A percentile compares a stretch with the other conserved stretches of the same genome.
These are phyloP conservation scores for Leishmania mexicana DNA, from an alignment of 208 protist species.

Conservation along the genomic window DNA sequence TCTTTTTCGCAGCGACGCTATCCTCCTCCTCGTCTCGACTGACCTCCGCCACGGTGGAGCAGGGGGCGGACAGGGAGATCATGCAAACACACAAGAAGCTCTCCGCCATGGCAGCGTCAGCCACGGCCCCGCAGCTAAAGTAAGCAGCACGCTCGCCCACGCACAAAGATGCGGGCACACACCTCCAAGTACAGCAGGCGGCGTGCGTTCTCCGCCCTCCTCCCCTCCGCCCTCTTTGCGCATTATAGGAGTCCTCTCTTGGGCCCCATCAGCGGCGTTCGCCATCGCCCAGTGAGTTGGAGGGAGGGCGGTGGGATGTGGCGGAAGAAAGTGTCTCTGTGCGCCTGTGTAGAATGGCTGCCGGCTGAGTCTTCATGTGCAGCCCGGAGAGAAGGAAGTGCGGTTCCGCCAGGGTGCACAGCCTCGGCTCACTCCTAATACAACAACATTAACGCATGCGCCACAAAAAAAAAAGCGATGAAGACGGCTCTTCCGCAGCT, in stretches of 20 bases:
- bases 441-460: background rate
- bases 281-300: background rate
- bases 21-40: background rate
- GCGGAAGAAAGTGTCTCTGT: background rate
- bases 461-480: background rate
- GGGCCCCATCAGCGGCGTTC: background rate
- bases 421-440: background rate
- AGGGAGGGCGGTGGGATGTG: background rate
- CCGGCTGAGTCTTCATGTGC: background rate
- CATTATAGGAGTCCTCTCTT: background rate
- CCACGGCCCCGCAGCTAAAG: background rate
- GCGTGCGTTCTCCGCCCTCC: too few species aligned
- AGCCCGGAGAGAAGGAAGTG: background rate
- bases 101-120: conserved; percentile 20
- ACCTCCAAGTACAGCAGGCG: background rate
- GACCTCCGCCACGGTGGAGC: background rate
- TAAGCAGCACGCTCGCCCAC: background rate
- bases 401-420: background rate
- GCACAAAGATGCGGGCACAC: background rate
- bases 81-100: conserved; percentile 14
- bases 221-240: background rate
- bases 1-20: background rate
- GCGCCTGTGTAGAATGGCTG: background rate
- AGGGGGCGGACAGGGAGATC: background rate
- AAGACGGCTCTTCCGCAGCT: background rate